Conservation (phyloP, 1,284 basidiomycete genomes). For the Ganoderma resinaceum region DNA sequence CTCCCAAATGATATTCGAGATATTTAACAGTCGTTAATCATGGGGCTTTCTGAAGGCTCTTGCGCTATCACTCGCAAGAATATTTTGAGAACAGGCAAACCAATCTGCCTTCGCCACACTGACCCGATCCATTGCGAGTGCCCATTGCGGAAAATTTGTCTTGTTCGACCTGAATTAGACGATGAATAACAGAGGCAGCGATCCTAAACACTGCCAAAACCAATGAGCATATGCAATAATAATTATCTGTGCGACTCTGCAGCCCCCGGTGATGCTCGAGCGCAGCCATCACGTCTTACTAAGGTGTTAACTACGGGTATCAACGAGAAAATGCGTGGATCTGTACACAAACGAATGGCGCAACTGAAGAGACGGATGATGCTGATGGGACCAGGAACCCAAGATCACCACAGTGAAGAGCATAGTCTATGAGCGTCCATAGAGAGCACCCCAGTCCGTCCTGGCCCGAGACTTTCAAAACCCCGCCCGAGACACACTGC, state of each 20-base stretch:
- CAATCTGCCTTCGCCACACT: background rate
- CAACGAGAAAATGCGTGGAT: slow-evolving; percentile 29
- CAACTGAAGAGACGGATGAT: slow-evolving; percentile 22
- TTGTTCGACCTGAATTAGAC: background rate
- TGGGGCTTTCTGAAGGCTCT: background rate
- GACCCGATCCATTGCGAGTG: background rate
- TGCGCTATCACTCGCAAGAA: no score
- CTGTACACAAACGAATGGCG: slow-evolving; percentile 33
- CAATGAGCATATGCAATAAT: slow-evolving; percentile 21
- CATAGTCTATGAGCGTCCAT: slow-evolving; percentile 34
- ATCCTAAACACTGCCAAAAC: background rate
- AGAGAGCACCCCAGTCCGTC: slow-evolving; percentile 8
- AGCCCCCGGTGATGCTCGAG: slow-evolving; percentile 10
- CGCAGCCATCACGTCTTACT: slow-evolving; percentile 30
- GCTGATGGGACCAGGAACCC: slow-evolving; percentile 11
- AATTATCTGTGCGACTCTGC: slow-evolving; percentile 21
- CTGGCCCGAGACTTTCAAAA: slow-evolving; percentile 5
- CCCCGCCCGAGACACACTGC: background rate
- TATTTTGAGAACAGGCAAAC: background rate
- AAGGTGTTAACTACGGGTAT: slow-evolving; percentile 39
- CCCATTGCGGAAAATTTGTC: background rate
- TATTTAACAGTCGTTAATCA: background rate
- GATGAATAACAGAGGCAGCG: background rate
- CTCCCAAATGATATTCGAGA: background rate
- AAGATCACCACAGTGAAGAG: slow-evolving; percentile 21